These are phyloP conservation scores for Ustilago lituana DNA, from an alignment of 1,284 basidiomycete genomes.

Conservation along the genomic window DNA sequence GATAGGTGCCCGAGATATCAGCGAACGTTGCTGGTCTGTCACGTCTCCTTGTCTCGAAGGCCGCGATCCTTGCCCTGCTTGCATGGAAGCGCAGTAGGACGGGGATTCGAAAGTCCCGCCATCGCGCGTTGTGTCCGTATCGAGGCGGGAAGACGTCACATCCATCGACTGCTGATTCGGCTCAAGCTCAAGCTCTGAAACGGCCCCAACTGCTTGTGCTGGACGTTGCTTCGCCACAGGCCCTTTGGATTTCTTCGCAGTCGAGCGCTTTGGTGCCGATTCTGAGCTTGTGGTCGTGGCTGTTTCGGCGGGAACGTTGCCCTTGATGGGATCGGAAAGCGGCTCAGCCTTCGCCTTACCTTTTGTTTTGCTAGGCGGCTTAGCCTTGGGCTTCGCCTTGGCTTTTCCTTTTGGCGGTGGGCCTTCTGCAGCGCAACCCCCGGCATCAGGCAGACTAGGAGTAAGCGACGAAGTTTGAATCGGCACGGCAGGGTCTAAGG, in stretches of 20 bases:
- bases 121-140: background rate
- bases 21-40: background rate
- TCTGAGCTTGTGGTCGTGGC: too few species aligned
- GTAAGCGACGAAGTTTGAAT: too few species aligned
- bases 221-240: slow-evolving; percentile 20
- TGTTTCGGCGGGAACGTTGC: too few species aligned
- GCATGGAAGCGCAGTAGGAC: background rate
- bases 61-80: background rate
- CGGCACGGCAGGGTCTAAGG: too few species aligned
- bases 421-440: too few species aligned
- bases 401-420: slow-evolving; percentile 14
- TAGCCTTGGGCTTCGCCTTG: slow-evolving; percentile 6
- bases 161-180: slow-evolving; percentile 1
- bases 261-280: slow-evolving; percentile 6
- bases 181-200: slow-evolving; percentile 36
- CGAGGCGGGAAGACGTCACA: too few species aligned
- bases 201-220: slow-evolving; percentile 18
- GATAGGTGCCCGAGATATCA: background rate
- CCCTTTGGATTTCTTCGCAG: slow-evolving; percentile 16
- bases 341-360: background rate
- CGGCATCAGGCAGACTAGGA: too few species aligned
- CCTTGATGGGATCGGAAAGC: background rate
- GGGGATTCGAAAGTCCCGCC: background rate
- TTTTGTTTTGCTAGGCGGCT: slow-evolving; percentile 15
- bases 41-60: background rate